Base-by-base conservation (phyloP, 2,329 filamentous ascomycete species). In the Colletotrichum sp. region DNA sequence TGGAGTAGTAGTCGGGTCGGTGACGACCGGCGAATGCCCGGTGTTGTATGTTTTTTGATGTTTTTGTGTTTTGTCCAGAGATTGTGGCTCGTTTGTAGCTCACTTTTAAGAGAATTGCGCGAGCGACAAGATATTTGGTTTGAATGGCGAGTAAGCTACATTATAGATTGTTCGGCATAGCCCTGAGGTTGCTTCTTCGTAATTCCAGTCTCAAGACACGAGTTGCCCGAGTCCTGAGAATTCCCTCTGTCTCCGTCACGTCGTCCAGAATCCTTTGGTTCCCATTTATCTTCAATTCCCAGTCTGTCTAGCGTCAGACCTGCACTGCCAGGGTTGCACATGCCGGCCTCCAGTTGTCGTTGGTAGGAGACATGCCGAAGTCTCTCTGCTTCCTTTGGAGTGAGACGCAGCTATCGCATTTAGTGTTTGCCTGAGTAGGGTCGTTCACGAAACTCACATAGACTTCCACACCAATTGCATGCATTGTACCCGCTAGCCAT, bases 311-410 rank as follows among this genome's bases (percentile, higher is more conserved):
- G 83, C 3, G 87, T 88, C 55, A 88, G 78, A 2, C 88, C 89
- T 4, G 86, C 85, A 27, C 84, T 84, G 0, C 88, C 89, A 0
- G 90, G 87, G n/a, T 86, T 84, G 58, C 80, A 84, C 81, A 89
- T 86, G 0, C 90, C 90, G 7, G 88, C 87, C 76, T 89, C 89
- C 8, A 91, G 76, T 78, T 93, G 91, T 58, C 87, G 84, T 79
- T 91, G 86, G 78, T 90, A 91, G 8, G 88, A 90, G 2, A 92
- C 85, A n/a, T 86, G 84, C 13, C 91, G 85, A 62, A 93, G 81
- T 8, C 91, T 84, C 60, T 91, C 85, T 1, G 84, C 83, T 78
- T 93, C 91, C 15, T 81, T 85, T 0, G 90, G 89, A 0, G 91
- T 93, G 25, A 91, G 80, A 4, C 80, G 83, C 27, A 92, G 81